Percentiles rank a stretch among this genome's conserved stretches.
Evolutionary conservation across 495 filamentous ascomycete genomes (phyloP).

Genomic region (Tuber indicum): DNA sequence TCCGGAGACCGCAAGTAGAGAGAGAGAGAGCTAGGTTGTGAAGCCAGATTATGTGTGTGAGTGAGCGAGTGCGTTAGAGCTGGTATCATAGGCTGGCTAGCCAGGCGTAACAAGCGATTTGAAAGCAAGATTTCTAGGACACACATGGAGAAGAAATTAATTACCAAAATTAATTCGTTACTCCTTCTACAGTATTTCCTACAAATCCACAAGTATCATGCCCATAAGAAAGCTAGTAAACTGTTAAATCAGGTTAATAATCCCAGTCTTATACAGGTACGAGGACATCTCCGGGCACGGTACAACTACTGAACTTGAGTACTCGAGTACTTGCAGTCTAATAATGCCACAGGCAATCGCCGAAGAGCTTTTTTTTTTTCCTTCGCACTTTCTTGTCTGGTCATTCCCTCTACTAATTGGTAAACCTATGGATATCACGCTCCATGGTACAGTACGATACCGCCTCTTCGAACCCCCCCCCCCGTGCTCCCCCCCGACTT

Average conservation of each 20-base stretch:
- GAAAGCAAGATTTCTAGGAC: neutral
- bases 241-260: neutral
- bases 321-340: neutral
- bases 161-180: neutral
- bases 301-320: too few relatives aligned
- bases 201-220: neutral
- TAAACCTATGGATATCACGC: neutral
- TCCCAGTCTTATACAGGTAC: neutral
- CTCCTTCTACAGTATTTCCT: neutral
- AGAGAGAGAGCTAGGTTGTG: neutral
- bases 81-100: neutral
- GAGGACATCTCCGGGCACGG: neutral
- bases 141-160: neutral
- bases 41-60: neutral
- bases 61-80: neutral
- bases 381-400: neutral
- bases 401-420: neutral
- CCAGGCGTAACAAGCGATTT: neutral
- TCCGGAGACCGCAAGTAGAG: neutral
- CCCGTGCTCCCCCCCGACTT: neutral
- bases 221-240: neutral
- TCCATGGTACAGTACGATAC: neutral
- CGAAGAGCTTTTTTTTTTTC: neutral
- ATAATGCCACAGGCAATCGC: neutral
- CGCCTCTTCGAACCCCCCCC: neutral